Base-by-base conservation (phyloP, 805 yeast species). In the Scheffersomyces coipomensis region DNA sequence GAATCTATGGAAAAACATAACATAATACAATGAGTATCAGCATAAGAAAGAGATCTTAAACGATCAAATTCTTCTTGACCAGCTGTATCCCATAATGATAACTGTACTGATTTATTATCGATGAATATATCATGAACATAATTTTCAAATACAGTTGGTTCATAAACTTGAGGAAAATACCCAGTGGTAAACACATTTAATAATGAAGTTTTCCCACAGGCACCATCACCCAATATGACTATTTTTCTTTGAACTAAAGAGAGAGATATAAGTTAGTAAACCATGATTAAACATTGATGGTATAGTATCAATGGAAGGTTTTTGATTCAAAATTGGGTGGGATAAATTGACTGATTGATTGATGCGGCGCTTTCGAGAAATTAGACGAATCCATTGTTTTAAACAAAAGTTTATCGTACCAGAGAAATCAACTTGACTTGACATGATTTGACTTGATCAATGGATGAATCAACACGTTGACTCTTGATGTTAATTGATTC, bases 21-120 rank as follows among this genome's bases (percentile, higher is more conserved):
- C 90, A 91, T 93, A 53, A 93, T 90, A 54, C 97, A 88, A 64
- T 91, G 97, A 3, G 99, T 93, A 62, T 93, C 98, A 19, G 90
- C 83, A 63, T 93, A 93, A 35, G 95, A 85, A 45, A 91, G 73
- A 1, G 97, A 88, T 61, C 99, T 79, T 61, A 91, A 75, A 47
- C 97, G 77, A 62, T 91, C 99, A 53, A 91, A 91, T 67, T 91
- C 99, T 66, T 91, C 99, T 71, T 91, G 99, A 6, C 99, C 99
- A 1, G 99, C 99, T 5, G 99, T 91, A 61, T 91, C 99, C 99
- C 99, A 93, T 39, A 91, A 71, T 12, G 97, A 89, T 41, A 91
- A 69, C 56, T 90, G 95, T 53, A 91, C 86, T 35, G 93, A 88
- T 60, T 88, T 88, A 37, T 91, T 91, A 60, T 91, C 99, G 39